These are phyloP conservation scores for Solanum peruvianum DNA, from an alignment of 257 asterid genomes.

Conservation along the genomic window DNA sequence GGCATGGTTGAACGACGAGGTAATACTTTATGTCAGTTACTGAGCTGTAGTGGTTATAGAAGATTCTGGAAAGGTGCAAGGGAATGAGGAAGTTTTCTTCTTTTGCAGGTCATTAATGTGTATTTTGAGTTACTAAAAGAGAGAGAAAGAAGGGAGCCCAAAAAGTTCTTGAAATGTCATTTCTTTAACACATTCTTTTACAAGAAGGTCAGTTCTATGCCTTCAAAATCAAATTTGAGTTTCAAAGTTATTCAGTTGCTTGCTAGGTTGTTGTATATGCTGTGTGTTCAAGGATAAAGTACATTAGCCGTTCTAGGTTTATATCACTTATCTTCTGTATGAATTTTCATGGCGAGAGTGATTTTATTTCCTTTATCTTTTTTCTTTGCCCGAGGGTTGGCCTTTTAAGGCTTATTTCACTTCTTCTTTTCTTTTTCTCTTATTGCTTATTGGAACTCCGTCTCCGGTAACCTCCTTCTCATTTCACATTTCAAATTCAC, in stretches of 20 bases:
- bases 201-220: constrained; percentile 52
- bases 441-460: no score
- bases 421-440: no score
- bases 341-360: neutral
- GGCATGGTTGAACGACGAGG: constrained; percentile 97
- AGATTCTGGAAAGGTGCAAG: neutral
- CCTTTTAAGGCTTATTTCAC: no score
- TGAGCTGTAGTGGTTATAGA: neutral
- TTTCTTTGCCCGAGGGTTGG: neutral
- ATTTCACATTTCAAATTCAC: neutral
- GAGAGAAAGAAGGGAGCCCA: constrained; percentile 74
- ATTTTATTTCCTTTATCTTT: neutral
- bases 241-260: neutral
- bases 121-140: constrained; percentile 85
- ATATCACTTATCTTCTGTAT: neutral
- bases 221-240: neutral
- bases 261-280: neutral
- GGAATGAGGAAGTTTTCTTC: neutral
- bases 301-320: constrained; percentile 2
- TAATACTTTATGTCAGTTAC: constrained; percentile 4
- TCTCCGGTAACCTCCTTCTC: neutral
- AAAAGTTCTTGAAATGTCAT: constrained; percentile 80
- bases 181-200: constrained; percentile 81
- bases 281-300: neutral
- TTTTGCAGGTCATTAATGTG: constrained; percentile 74